phyloP scores from a whole-genome alignment of 352 stramenopile genomes.

The Elongisporangium anandrum region DNA sequence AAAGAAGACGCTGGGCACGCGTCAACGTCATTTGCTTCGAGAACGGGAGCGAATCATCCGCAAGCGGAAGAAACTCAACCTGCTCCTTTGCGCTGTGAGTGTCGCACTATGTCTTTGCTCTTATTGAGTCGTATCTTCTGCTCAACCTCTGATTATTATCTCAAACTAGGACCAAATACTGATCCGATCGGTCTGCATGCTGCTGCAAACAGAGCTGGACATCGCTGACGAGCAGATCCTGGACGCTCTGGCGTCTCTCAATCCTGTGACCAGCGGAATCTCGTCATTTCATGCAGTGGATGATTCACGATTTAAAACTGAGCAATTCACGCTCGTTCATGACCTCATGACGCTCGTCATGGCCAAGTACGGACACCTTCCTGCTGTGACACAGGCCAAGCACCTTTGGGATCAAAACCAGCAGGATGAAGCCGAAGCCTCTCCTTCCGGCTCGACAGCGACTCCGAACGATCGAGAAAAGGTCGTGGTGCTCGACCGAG shows the following conservation, averaged over 20 bases:
- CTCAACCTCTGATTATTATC: not conserved
- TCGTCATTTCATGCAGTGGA: not conserved
- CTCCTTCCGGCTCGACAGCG: not conserved
- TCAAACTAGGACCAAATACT: slow-evolving; percentile 29
- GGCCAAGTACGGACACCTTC: slow-evolving; percentile 18
- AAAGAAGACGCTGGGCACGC: slow-evolving; percentile 26
- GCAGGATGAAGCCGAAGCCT: not conserved
- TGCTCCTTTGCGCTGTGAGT: slow-evolving; percentile 31
- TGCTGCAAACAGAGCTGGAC: slow-evolving; percentile 33
- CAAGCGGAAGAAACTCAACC: slow-evolving; percentile 46
- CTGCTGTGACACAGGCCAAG: slow-evolving; percentile 9
- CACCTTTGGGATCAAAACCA: not conserved
- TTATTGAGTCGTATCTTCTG: not conserved
- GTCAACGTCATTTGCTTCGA: slow-evolving; percentile 28
- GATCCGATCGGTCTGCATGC: slow-evolving; percentile 17
- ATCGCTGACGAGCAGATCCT: slow-evolving; percentile 20
- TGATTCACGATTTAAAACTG: not conserved
- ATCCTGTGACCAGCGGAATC: not conserved
- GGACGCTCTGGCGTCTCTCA: not conserved
- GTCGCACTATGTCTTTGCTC: not conserved
- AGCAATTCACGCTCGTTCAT: slow-evolving; percentile 11
- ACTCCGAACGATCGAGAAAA: slow-evolving; percentile 2
- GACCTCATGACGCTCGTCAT: slow-evolving; percentile 20
- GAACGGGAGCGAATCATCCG: slow-evolving; percentile 44
- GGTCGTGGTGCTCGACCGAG: slow-evolving; percentile 24